A percentile compares a stretch with the other conserved stretches of the same genome.
Conservation (phyloP, 495 filamentous ascomycete genomes). For the Articulospora tetracladia region DNA sequence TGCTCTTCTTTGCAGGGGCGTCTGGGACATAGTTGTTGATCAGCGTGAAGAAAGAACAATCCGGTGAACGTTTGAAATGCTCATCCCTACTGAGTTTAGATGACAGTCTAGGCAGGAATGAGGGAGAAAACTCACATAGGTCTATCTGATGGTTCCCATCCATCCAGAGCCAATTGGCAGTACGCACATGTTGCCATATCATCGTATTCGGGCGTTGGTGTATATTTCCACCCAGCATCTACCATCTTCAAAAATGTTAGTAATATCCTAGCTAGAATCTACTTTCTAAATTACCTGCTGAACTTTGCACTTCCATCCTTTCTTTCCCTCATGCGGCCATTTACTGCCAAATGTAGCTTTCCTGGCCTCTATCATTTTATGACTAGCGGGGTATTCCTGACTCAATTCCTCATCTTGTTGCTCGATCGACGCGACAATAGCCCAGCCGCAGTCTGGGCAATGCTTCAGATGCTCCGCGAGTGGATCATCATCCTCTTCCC, state of each 20-base stretch:
- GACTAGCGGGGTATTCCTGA: constrained; percentile 68
- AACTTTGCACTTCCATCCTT: constrained; percentile 81
- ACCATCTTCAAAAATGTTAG: constrained; percentile 62
- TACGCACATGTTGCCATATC: constrained; percentile 88
- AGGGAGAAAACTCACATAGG: constrained; percentile 59
- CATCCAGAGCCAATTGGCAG: constrained; percentile 79
- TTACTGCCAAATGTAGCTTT: constrained; percentile 68
- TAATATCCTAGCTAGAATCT: background rate
- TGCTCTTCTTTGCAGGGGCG: constrained; percentile 44
- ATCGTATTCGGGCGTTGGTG: constrained; percentile 71
- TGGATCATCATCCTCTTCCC: constrained; percentile 81
- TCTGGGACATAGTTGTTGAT: constrained; percentile 35
- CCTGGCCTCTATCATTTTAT: constrained; percentile 69
- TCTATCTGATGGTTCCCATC: constrained; percentile 88
- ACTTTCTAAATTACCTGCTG: constrained; percentile 59
- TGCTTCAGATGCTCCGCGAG: constrained; percentile 81
- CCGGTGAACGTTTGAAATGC: constrained; percentile 70
- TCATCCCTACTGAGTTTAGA: constrained; percentile 62
- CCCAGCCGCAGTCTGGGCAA: constrained; percentile 81
- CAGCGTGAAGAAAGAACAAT: constrained; percentile 77
- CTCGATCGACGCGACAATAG: constrained; percentile 70
- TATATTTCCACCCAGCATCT: constrained; percentile 90
- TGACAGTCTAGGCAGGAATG: constrained; percentile 18
- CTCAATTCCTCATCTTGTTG: constrained; percentile 57
- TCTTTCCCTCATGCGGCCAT: constrained; percentile 90